Percentiles rank a stretch among this genome's conserved stretches.
phyloP scores from a whole-genome alignment of 2,329 filamentous ascomycete genomes.

The Fusarium napiforme region DNA sequence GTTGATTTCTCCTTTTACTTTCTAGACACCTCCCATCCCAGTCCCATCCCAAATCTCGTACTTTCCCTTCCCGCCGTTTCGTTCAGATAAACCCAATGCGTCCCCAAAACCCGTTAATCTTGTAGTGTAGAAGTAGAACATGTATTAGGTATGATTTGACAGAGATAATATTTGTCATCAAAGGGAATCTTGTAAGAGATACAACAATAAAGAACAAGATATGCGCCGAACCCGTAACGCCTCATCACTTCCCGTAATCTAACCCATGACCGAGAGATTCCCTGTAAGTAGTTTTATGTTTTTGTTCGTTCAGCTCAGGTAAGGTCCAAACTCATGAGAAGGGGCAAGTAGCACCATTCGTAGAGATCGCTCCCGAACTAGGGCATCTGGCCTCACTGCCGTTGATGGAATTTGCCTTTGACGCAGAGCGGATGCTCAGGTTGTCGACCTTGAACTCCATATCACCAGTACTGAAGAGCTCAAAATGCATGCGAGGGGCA shows the following conservation, averaged over 20 bases:
- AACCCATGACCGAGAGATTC: conserved; percentile 8
- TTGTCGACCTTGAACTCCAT: conserved; percentile 51
- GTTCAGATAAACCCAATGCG: conserved; percentile 15
- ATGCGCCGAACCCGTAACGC: conserved; percentile 29
- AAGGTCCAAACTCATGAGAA: conserved; percentile 20
- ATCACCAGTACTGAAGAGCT: conserved; percentile 60
- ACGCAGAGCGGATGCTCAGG: conserved; percentile 43
- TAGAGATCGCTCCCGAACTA: conserved; percentile 30
- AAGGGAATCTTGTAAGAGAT: conserved; percentile 15
- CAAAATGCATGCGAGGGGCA: conserved; percentile 55
- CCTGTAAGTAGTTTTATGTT: background rate
- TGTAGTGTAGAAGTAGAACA: background rate
- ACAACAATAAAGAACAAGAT: background rate
- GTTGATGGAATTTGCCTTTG: conserved; percentile 23
- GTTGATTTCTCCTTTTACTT: conserved; percentile 13
- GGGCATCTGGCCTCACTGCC: conserved; percentile 30
- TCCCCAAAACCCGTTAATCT: conserved; percentile 3
- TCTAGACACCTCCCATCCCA: background rate
- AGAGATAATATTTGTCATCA: background rate
- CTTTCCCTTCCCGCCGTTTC: conserved; percentile 31
- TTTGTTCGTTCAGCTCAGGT: background rate
- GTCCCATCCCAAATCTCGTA: background rate
- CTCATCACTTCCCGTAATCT: conserved; percentile 20
- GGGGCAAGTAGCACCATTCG: conserved; percentile 23
- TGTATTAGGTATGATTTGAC: background rate